Conservation (phyloP, 108 stramenopile species). For the Fistulifera solaris region DNA sequence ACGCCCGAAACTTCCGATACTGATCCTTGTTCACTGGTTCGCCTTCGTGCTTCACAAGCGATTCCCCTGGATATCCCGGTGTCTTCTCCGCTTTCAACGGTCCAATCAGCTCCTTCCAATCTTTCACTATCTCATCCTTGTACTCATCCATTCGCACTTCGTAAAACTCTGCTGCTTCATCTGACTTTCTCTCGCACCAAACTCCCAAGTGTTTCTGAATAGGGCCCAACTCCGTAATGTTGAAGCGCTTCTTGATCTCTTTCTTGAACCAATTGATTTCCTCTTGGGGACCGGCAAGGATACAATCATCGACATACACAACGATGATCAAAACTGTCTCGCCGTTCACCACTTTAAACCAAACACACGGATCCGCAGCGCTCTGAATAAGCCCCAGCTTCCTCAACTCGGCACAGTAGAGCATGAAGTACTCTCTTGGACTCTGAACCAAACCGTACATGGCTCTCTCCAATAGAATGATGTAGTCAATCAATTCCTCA, state of each 20-base stretch:
- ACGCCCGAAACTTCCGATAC: conserved; percentile 11
- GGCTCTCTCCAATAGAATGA: conserved; percentile 8
- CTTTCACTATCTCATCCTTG: conserved; percentile 6
- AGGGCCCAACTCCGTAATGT: conserved; percentile 10
- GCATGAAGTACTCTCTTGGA: neutral
- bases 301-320: conserved; percentile 17
- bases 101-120: neutral
- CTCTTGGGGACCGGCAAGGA: neutral
- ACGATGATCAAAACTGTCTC: conserved; percentile 1
- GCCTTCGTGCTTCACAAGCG: neutral
- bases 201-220: conserved; percentile 16
- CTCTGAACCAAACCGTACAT: conserved; percentile 10
- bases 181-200: conserved; percentile 5
- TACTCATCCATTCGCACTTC: neutral
- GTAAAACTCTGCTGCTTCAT: neutral
- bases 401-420: neutral
- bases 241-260: conserved; percentile 7
- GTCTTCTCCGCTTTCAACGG: conserved; percentile 8
- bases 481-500: neutral
- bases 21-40: neutral
- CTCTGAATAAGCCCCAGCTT: conserved; percentile 1
- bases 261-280: conserved; percentile 11
- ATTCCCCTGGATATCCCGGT: conserved; percentile 14
- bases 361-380: neutral
- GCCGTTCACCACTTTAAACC: neutral